Evolutionary conservation across 2,329 filamentous ascomycete genomes (phyloP), one percentile per base, ranked within the genome.

Genomic region (Nemania sp.): DNA sequence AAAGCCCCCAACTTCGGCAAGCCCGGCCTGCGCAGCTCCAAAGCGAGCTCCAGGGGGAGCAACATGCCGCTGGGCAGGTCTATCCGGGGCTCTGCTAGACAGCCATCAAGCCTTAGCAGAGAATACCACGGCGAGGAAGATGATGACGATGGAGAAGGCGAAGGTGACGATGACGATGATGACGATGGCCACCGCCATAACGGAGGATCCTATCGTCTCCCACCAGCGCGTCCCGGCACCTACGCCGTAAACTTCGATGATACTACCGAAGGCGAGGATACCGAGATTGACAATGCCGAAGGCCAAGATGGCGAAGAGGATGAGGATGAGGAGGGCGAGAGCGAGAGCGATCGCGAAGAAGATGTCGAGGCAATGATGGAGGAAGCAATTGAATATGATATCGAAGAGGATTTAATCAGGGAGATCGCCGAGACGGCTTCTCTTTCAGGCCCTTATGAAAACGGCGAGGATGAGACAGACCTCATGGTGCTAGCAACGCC

Each of bases 401-500:
- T 68, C 6, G 72, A 73, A 26, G 73, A 76, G 24, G 66, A 69
- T 15, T 55, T 70, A 7, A 51, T 65, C 49, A 66, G 56, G 55
- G 68, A 68, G 57, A 68, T 68, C 57, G 66, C 60, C 22, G 64
- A 61, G 40, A 65, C 61, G 49, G 60, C 64, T n/a, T 58, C 61
- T 33, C 64, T 61, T 45, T 65, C 49, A 26, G 63, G 61, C 11
- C 64, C 65, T 17, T 43, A 52, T 11, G 40, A 30, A 14, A 19
- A 46, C 22, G 57, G 26, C 23, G 61, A 65, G 23, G 74, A 78
- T 33, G 76, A 76, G 19, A 74, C 77, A 17, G 80, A 84, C 55
- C 63, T 83, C 36, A 74, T 84, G 70, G 76, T 82, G 73, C 71
- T 83, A 42, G 73, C 76, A 37, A 82, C 80, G 7, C 80, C 82